phyloP scores from a whole-genome alignment of 768 basidiomycete species.

The Porphyrellus cyaneotinctus region DNA sequence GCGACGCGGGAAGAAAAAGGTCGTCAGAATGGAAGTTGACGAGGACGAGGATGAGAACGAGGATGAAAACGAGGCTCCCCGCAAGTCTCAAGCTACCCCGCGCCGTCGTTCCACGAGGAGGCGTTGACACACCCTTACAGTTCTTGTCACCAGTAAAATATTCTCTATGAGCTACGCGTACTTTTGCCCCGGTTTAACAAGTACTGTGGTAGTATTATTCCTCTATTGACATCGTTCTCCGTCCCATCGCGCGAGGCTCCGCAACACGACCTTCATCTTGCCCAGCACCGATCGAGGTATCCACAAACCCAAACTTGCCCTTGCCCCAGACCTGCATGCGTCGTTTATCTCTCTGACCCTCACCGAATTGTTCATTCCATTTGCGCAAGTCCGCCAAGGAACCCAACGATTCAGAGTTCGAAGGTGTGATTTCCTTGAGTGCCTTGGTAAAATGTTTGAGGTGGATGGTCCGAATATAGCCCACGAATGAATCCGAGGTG shows the following conservation, averaged over 20 bases:
- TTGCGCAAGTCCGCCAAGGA: slow-evolving; percentile 71
- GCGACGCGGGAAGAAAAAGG: slow-evolving; percentile 28
- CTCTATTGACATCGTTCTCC: slow-evolving; percentile 23
- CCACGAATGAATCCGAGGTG: slow-evolving; percentile 4
- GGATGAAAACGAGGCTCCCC: slow-evolving; percentile 25
- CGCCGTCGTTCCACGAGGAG: slow-evolving; percentile 21
- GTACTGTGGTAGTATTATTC: slow-evolving; percentile 23
- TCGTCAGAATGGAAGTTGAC: slow-evolving; percentile 41
- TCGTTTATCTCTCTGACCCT: slow-evolving; percentile 65
- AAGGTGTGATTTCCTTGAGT: slow-evolving; percentile 85
- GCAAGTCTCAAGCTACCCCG: slow-evolving; percentile 12
- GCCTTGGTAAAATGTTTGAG: slow-evolving; percentile 77
- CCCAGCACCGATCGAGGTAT: slow-evolving; percentile 33
- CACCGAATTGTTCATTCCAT: slow-evolving; percentile 95
- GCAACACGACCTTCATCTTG: slow-evolving; percentile 45
- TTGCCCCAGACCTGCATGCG: slow-evolving; percentile 81
- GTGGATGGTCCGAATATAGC: slow-evolving; percentile 40
- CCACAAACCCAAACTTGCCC: slow-evolving; percentile 81
- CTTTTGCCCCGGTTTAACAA: slow-evolving; percentile 13
- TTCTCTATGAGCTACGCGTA: slow-evolving; percentile 12
- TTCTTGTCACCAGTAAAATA: neutral
- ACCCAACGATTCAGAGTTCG: slow-evolving; percentile 77
- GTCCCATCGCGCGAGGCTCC: slow-evolving; percentile 13
- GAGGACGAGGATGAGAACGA: slow-evolving; percentile 43
- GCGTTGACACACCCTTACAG: slow-evolving; percentile 4